Evolutionary conservation across 2,329 filamentous ascomycete genomes (phyloP), one percentile per base, ranked within the genome.

Genomic region (Mycocentrospora acerina): DNA sequence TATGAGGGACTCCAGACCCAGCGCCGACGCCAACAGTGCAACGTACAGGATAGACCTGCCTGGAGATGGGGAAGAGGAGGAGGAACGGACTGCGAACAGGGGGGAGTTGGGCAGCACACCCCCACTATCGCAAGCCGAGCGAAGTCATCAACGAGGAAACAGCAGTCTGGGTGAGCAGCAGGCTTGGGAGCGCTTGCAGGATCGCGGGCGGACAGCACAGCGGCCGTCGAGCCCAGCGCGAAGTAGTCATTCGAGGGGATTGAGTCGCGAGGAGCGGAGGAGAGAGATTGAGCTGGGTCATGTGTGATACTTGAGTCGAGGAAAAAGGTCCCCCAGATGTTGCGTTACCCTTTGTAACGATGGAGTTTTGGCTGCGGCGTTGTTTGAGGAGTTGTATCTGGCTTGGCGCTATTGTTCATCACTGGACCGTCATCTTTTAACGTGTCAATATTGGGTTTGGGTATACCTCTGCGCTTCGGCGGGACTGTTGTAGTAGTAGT

Each of bases 21-120:
- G 59, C 39, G 44, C 64, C 24, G 50, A 66, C 48, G 55, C 67
- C 32, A 46, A 59, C 42, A 64, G 63, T 41, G 61, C 64, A 29
- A 75, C 72, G 0, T 75, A 71, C 53, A 59, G 57, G 15, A 73
- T 75, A 32, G 58, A 67, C 29, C 49, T 69, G 14, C 67, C 67
- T 5, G 60, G 60, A 31, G 64, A 67, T 28, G 37, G 41, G 7
- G 59, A 64, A 31, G 54, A 59, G 40, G 42, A 49, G 14, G 51
- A 61, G 13, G 41, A 57, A 7, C 30, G n/a, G n/a, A n/a, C 50
- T 7, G 51, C 46, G 13, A 52, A 53, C 28, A 62, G 58, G 34
- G 55, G 59, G 30, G 62, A 66, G 48, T 37, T 66, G 14, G 51
- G 61, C 3, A 60, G 60, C 15, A 64, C 62, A 8, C 59, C 60